Evolutionary conservation across 768 basidiomycete species (phyloP), one percentile per base, ranked within the genome.

Genomic region (Naematelia aurantialba): DNA sequence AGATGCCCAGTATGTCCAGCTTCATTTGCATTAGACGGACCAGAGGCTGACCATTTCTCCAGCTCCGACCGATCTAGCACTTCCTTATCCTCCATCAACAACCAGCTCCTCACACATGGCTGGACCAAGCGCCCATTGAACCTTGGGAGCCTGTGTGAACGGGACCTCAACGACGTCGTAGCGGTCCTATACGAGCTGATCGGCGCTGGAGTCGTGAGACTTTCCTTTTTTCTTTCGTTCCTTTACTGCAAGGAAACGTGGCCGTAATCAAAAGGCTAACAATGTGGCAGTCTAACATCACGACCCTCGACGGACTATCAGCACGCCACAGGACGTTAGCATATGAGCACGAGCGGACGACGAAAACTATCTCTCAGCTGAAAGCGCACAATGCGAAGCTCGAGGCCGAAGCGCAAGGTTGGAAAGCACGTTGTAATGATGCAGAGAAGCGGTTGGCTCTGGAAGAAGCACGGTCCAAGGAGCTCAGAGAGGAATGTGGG

Each of bases 341-440:
- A 34, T 73, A 73, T 50, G 71, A 73, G 48, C 45, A 67, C 29
- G 71, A 73, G 39, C 64, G 68, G 0, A 34, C 65, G 2, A 27
- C 29, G 12, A 73, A 70, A 46, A 42, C 55, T 1, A 34, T 58
- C 4, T 25, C 34, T 11, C 25, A 56, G 0, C 51, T 45, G 29
- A 49, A 42, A 2, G 46, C 53, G 3, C 61, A 63, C 26, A 52
- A 27, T 52, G 45, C 54, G 5, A 49, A 55, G 31, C 39, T 68
- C 14, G 59, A 66, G 34, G 29, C 59, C 5, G 71, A 73, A 22
- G 48, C 59, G 8, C 44, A 48, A 3, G 68, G 64, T 2, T 70
- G 65, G 64, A 68, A 63, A 63, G 58, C 60, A 5, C 53, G 64
- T 8, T 66, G 56, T 22, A 48, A 14, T 5, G 71, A 68, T 13